Percentiles rank a stretch among this genome's conserved stretches.
phyloP scores from a whole-genome alignment of 192 early-diverging fungal genomes.

The Linnemannia exigua region DNA sequence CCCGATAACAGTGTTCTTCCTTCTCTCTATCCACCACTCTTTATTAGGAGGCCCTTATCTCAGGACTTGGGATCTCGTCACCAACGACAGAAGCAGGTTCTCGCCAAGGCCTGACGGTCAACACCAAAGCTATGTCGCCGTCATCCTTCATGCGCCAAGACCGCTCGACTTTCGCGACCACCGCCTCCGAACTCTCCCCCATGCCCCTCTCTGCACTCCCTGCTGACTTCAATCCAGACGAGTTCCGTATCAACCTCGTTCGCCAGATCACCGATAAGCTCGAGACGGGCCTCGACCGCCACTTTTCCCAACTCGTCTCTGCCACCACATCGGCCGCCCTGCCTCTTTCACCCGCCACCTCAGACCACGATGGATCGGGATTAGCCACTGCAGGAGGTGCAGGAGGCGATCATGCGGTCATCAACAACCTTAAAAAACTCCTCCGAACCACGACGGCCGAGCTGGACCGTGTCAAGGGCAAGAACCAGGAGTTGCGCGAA shows the following conservation, averaged over 20 bases:
- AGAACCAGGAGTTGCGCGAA: conserved; percentile 45
- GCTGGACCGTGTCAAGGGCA: conserved; percentile 36
- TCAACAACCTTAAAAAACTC: conserved; percentile 29
- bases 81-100: conserved; percentile 6
- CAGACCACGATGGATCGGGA: conserved; percentile 27
- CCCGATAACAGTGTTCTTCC: background rate
- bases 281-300: conserved; percentile 39
- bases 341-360: conserved; percentile 43
- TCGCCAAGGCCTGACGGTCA: conserved; percentile 35
- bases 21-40: background rate
- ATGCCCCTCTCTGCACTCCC: conserved; percentile 22
- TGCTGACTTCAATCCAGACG: conserved; percentile 48
- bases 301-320: conserved; percentile 48
- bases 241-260: conserved; percentile 49
- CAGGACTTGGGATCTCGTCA: conserved; percentile 48
- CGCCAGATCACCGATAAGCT: conserved; percentile 51
- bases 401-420: background rate
- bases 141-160: conserved; percentile 19
- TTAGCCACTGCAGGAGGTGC: background rate
- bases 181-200: conserved; percentile 23
- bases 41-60: conserved; percentile 36
- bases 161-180: conserved; percentile 20
- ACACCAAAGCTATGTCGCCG: conserved; percentile 40
- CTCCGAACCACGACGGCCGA: conserved; percentile 31
- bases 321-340: conserved; percentile 30